These are phyloP conservation scores for Colletotrichum melonis DNA, from an alignment of 2,329 filamentous ascomycete genomes.

Conservation along the genomic window DNA sequence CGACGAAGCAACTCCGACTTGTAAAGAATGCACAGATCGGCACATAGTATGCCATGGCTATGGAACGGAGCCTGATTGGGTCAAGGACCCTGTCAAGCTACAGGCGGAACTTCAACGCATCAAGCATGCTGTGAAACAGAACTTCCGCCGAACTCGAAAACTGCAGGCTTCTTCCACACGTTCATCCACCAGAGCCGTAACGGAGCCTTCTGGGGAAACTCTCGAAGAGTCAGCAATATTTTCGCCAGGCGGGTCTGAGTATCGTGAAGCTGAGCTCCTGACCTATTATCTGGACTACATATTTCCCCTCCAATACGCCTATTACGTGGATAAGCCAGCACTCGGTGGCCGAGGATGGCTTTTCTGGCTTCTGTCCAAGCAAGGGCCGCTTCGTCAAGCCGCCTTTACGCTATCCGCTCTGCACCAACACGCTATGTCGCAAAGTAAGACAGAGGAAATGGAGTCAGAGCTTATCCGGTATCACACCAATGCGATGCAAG, in stretches of 20 bases:
- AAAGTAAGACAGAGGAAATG: slow-evolving; percentile 35
- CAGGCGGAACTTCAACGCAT: slow-evolving; percentile 43
- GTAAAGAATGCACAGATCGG: slow-evolving; percentile 40
- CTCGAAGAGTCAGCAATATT: slow-evolving; percentile 3
- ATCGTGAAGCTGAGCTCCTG: slow-evolving; percentile 42
- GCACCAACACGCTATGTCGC: slow-evolving; percentile 40
- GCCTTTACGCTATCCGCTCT: slow-evolving; percentile 42
- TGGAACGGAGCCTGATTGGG: slow-evolving; percentile 48
- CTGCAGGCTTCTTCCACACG: slow-evolving; percentile 3
- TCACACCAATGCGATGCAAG: slow-evolving; percentile 42
- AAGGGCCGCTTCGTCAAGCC: slow-evolving; percentile 40
- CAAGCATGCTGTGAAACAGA: slow-evolving; percentile 40
- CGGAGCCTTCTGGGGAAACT: background rate
- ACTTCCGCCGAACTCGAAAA: slow-evolving; percentile 36
- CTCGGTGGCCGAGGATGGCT: slow-evolving; percentile 43
- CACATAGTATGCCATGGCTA: slow-evolving; percentile 42
- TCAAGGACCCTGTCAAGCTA: slow-evolving; percentile 41
- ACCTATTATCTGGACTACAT: slow-evolving; percentile 44
- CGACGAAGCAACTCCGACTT: slow-evolving; percentile 40
- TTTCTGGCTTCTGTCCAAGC: slow-evolving; percentile 38
- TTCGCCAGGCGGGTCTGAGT: background rate
- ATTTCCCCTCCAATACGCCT: slow-evolving; percentile 42
- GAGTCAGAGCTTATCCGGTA: slow-evolving; percentile 39
- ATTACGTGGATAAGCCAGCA: slow-evolving; percentile 40
- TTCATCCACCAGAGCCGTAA: background rate